Conservation (phyloP, 345 rosid genomes). For the Populus deltoides region DNA sequence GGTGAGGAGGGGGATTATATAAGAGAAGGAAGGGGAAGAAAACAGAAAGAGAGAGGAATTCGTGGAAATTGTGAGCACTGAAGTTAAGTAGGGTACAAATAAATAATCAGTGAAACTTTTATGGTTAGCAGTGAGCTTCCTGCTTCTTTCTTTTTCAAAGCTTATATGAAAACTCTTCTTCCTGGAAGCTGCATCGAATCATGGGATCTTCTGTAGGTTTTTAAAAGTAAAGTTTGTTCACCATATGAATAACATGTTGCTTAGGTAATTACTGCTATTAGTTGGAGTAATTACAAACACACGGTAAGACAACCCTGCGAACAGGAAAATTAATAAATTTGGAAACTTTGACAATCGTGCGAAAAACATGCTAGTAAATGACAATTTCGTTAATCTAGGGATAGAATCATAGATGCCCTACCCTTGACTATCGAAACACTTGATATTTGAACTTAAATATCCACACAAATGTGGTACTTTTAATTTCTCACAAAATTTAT, state of each 20-base stretch:
- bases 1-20: slow-evolving; percentile 20
- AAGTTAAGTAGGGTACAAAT: slow-evolving; percentile 13
- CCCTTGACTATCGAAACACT: too few relatives aligned
- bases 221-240: neutral
- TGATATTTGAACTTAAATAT: too few relatives aligned
- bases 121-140: slow-evolving; percentile 22
- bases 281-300: neutral
- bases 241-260: neutral
- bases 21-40: neutral
- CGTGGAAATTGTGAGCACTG: slow-evolving; percentile 29
- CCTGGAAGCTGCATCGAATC: slow-evolving; percentile 52
- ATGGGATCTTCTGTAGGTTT: neutral
- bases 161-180: slow-evolving; percentile 34
- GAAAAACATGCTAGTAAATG: neutral
- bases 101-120: neutral
- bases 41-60: slow-evolving; percentile 4
- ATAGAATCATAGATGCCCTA: too few relatives aligned
- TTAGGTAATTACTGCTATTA: neutral
- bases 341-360: neutral
- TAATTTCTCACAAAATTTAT: neutral
- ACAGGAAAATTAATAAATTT: neutral
- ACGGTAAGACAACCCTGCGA: neutral
- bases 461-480: neutral
- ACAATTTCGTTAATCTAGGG: neutral
- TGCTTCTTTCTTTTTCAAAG: slow-evolving; percentile 22